Base-by-base conservation (phyloP, 495 filamentous ascomycete species). In the Haplographium delicatum region DNA sequence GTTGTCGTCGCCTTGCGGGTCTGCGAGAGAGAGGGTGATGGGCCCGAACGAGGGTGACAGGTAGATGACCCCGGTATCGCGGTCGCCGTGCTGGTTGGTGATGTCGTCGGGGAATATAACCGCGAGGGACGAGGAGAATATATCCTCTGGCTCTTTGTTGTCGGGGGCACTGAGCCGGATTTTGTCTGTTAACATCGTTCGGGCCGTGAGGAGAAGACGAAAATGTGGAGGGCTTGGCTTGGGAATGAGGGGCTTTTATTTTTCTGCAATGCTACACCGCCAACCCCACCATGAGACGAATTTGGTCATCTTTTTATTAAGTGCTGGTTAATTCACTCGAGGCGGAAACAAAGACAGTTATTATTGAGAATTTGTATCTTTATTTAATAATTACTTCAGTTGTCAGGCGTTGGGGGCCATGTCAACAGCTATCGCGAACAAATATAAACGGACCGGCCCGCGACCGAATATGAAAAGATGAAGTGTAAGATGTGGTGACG, bases 81-180 rank as follows among this genome's bases (percentile, higher is more conserved):
- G 62, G 59, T 91, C 81, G 56, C 89, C 88, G 62, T 95, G 87
- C 64, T 81, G 80, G 62, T 82, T 50, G 11, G 38, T 79, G 19
- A 82, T 66, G 62, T 89, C 83, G 56, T 94, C 87, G 4, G 84
- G 78, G 67, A 91, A 91, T 51, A 95, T 79, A 41, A 84, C 67
- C 46, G 78, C 75, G 2, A 91, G 72, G 4, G 84, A 80, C 6
- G 72, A 64, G 23, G 66, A 57, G 56, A 91, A 78, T 54, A 83
- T 71, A 57, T 91, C 86, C 70, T 90, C 86, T 20, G 54, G 70
- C 0, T 68, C 68, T 6, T 51, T 40, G 26, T 58, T 30, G 4
- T 59, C 53, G 18, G 64, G 58, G 6, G 62, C 66, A 11, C 57
- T 57, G 27, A 70, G 64, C 33, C 64, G 47, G 54, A 78, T 67